These are phyloP conservation scores for Hibiscus mutabilis DNA, from an alignment of 345 rosid species.

Conservation along the genomic window DNA sequence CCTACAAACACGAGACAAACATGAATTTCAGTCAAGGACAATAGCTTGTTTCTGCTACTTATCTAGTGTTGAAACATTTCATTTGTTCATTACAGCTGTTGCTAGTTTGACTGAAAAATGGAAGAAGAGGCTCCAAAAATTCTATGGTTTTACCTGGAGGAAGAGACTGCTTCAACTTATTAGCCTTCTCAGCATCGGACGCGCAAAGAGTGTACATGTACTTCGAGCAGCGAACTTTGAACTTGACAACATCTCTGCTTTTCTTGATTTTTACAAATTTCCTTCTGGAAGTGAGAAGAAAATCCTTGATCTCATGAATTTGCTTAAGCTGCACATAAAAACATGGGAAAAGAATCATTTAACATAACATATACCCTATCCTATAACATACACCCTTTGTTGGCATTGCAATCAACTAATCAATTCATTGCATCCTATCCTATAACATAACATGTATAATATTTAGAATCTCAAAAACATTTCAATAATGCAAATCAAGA, in stretches of 20 bases:
- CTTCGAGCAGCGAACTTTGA: constrained; percentile 91
- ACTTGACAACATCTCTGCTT: constrained; percentile 74
- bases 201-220: constrained; percentile 87
- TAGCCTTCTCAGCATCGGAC: constrained; percentile 80
- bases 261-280: constrained; percentile 89
- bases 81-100: not conserved
- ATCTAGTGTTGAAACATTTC: not conserved
- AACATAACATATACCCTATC: not conserved
- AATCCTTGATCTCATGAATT: constrained; percentile 92
- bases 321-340: constrained; percentile 65
- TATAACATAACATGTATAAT: too few relatives aligned
- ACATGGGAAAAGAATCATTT: not conserved
- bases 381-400: too few relatives aligned
- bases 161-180: constrained; percentile 92
- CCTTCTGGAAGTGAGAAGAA: constrained; percentile 91
- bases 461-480: not conserved
- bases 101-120: not conserved
- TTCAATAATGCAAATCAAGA: not conserved
- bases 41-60: not conserved
- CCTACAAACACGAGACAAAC: constrained; percentile 35
- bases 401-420: too few relatives aligned
- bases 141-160: constrained; percentile 62
- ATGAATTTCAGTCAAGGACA: not conserved
- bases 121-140: not conserved
- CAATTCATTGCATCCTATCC: too few relatives aligned